phyloP scores from a whole-genome alignment of 768 basidiomycete species.

The Dentipellis sp. region DNA sequence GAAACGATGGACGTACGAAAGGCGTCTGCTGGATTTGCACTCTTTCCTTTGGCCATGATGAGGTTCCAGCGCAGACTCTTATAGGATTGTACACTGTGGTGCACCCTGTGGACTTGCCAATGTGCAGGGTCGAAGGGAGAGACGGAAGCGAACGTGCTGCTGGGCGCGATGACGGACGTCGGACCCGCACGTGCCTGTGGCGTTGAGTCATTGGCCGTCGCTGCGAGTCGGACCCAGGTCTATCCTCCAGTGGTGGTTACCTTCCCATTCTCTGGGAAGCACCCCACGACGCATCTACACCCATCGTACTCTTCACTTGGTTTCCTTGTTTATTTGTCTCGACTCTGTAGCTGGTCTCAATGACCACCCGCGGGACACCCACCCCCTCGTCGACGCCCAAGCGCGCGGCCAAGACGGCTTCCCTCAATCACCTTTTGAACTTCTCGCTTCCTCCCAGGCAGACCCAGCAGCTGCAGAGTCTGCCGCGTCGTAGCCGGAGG shows the following conservation, averaged over 20 bases:
- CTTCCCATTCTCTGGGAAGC: slow-evolving; percentile 43
- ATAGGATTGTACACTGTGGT: too few species aligned
- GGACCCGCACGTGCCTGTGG: slow-evolving; percentile 17
- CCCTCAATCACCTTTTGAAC: slow-evolving; percentile 82
- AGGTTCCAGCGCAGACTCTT: too few species aligned
- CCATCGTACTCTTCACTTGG: slow-evolving; percentile 1
- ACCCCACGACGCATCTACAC: slow-evolving; percentile 18
- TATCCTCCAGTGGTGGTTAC: slow-evolving; percentile 20
- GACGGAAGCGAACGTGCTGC: slow-evolving; percentile 48
- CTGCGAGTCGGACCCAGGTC: slow-evolving; percentile 8
- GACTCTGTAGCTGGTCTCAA: not conserved
- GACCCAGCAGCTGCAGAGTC: slow-evolving; percentile 40
- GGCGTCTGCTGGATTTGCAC: slow-evolving; percentile 89
- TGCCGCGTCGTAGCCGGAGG: slow-evolving; percentile 73
- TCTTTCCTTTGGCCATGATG: slow-evolving; percentile 78
- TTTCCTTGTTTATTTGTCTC: not conserved
- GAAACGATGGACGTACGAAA: slow-evolving; percentile 47
- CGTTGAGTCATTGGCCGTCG: slow-evolving; percentile 18
- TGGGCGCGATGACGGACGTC: slow-evolving; percentile 15
- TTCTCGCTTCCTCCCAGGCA: slow-evolving; percentile 90
- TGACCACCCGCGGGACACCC: slow-evolving; percentile 16
- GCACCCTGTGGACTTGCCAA: not conserved
- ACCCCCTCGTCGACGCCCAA: slow-evolving; percentile 35
- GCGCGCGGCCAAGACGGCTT: slow-evolving; percentile 57
- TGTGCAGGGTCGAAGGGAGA: slow-evolving; percentile 34